These are phyloP conservation scores for Panellus pusillus DNA, from an alignment of 768 basidiomycete genomes.

Conservation along the genomic window DNA sequence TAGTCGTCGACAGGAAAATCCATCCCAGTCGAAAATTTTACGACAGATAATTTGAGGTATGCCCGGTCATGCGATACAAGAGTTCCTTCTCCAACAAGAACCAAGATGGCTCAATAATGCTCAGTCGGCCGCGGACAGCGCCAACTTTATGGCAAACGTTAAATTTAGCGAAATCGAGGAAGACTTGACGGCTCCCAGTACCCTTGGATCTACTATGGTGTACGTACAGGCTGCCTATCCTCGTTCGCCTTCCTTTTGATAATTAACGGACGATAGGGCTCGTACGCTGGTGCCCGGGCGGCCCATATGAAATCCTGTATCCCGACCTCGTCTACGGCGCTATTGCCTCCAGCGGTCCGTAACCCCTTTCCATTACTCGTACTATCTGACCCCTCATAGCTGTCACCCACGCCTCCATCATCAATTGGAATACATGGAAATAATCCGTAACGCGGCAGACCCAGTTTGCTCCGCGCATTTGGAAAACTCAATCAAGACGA, in stretches of 20 bases:
- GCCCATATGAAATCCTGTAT: slow-evolving; percentile 88
- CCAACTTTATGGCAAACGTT: slow-evolving; percentile 84
- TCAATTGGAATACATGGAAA: slow-evolving; percentile 88
- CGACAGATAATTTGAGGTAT: slow-evolving; percentile 79
- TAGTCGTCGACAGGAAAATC: slow-evolving; percentile 54
- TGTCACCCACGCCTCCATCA: slow-evolving; percentile 81
- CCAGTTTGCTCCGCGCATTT: slow-evolving; percentile 59
- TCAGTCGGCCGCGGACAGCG: slow-evolving; percentile 88
- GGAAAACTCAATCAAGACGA: slow-evolving; percentile 52
- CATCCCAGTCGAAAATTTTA: slow-evolving; percentile 71
- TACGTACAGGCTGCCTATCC: slow-evolving; percentile 33
- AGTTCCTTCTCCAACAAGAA: background rate
- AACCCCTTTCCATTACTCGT: background rate
- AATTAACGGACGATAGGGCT: slow-evolving; percentile 50
- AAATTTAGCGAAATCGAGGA: slow-evolving; percentile 70
- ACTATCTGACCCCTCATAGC: slow-evolving; percentile 36
- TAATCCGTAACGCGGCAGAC: slow-evolving; percentile 71
- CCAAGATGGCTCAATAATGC: slow-evolving; percentile 84
- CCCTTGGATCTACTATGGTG: slow-evolving; percentile 94
- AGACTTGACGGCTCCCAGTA: slow-evolving; percentile 67
- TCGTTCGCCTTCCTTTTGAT: background rate
- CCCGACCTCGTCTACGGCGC: slow-evolving; percentile 88
- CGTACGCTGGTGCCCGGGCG: slow-evolving; percentile 90
- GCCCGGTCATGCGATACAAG: background rate
- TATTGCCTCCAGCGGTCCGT: slow-evolving; percentile 81